These are phyloP conservation scores for Cicer cuneatum DNA, from an alignment of 306 rosid species.

Conservation along the genomic window DNA sequence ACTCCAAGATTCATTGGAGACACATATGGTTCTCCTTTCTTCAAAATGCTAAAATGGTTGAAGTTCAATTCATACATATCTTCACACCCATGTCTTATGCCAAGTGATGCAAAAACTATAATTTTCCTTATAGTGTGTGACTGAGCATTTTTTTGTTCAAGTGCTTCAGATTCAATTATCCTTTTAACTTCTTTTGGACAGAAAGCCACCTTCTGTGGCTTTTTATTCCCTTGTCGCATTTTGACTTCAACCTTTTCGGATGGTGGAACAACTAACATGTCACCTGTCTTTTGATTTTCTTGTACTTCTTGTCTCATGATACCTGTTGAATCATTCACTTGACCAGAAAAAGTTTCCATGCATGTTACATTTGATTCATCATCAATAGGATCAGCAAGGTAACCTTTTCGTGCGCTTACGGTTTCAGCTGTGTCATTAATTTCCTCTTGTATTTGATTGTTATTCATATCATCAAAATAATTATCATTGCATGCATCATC, in stretches of 20 bases:
- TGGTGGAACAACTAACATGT: conserved; percentile 30
- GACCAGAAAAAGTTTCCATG: conserved; percentile 33
- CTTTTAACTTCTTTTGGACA: conserved; percentile 87
- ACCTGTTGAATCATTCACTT: conserved; percentile 37
- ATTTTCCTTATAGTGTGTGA: conserved; percentile 87
- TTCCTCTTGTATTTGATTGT: conserved; percentile 48
- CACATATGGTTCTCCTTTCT: conserved; percentile 71
- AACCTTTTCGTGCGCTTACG: conserved; percentile 36
- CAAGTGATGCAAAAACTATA: conserved; percentile 84
- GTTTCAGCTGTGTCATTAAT: conserved; percentile 38
- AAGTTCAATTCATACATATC: conserved; percentile 82
- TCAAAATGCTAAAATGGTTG: conserved; percentile 76
- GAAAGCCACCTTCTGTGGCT: conserved; percentile 74
- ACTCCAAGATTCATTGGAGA: conserved; percentile 79
- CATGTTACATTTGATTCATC: conserved; percentile 31
- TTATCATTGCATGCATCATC: conserved; percentile 56
- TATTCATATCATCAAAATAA: conserved; percentile 44
- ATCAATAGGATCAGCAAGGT: conserved; percentile 40
- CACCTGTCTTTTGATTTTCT: conserved; percentile 44
- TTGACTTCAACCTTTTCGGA: conserved; percentile 42
- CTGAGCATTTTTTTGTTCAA: conserved; percentile 67
- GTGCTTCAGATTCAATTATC: conserved; percentile 63
- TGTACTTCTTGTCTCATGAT: conserved; percentile 42
- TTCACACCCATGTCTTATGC: conserved; percentile 86
- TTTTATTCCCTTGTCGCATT: conserved; percentile 47